Conservation (phyloP, 495 filamentous ascomycete species). For the Penicillium herquei region DNA sequence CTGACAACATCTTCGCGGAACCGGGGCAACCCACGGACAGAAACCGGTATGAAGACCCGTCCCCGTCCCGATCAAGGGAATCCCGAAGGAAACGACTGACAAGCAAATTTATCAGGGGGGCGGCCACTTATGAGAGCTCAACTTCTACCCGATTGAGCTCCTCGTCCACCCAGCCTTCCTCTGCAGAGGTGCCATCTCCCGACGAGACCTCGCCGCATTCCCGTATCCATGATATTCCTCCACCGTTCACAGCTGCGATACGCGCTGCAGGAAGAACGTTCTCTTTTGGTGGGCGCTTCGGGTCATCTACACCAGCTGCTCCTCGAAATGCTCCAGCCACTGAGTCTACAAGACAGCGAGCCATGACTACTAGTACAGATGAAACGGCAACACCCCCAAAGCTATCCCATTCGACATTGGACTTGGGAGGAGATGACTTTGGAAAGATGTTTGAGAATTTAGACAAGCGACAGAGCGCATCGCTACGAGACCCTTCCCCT, state of each 20-base stretch:
- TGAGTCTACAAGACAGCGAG: constrained; percentile 40
- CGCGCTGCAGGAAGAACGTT: constrained; percentile 71
- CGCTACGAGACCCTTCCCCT: constrained; percentile 23
- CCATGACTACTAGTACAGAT: constrained; percentile 54
- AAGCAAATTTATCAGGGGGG: constrained; percentile 56
- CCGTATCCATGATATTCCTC: constrained; percentile 56
- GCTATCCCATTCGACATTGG: constrained; percentile 58
- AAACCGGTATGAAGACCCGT: constrained; percentile 38
- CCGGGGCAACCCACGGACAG: constrained; percentile 33
- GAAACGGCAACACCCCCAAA: constrained; percentile 72
- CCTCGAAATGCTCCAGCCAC: constrained; percentile 44
- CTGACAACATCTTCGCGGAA: constrained; percentile 44
- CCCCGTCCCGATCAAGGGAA: constrained; percentile 16
- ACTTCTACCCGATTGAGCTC: constrained; percentile 64
- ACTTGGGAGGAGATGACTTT: constrained; percentile 59
- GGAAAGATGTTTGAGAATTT: constrained; percentile 65
- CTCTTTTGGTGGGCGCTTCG: constrained; percentile 58
- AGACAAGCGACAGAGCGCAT: constrained; percentile 53
- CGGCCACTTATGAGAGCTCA: constrained; percentile 59
- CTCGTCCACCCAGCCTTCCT: constrained; percentile 70
- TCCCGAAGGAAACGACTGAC: constrained; percentile 33
- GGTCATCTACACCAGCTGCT: constrained; percentile 30
- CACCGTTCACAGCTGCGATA: constrained; percentile 50
- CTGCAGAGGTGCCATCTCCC: constrained; percentile 57
- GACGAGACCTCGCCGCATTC: constrained; percentile 56